phyloP scores from a whole-genome alignment of 306 rosid genomes.

The Senna siamea region DNA sequence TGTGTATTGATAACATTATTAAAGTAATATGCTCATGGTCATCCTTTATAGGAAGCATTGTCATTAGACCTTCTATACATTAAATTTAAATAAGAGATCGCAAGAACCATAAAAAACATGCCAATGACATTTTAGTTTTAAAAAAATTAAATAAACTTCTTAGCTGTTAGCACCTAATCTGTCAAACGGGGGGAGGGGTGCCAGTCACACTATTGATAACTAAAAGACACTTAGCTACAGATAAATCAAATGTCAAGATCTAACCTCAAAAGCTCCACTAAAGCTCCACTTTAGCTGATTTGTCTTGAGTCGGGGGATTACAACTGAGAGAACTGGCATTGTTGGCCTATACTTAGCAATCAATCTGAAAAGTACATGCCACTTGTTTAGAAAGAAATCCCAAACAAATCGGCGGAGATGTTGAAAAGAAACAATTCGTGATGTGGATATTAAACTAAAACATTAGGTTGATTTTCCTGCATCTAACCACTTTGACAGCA shows the following conservation, averaged over 20 bases:
- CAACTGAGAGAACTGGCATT: slow-evolving; percentile 95
- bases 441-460: slow-evolving; percentile 7
- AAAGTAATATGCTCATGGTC: background rate
- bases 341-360: slow-evolving; percentile 94
- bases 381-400: slow-evolving; percentile 10
- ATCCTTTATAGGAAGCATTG: background rate
- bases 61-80: slow-evolving; percentile 8
- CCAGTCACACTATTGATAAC: slow-evolving; percentile 14
- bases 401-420: slow-evolving; percentile 12
- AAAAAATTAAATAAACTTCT: no score
- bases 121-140: no score
- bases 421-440: background rate
- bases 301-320: slow-evolving; percentile 76
- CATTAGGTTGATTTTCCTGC: slow-evolving; percentile 27
- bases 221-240: slow-evolving; percentile 14
- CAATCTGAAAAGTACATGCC: slow-evolving; percentile 60
- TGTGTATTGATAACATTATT: background rate
- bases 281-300: slow-evolving; percentile 96
- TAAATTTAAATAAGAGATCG: slow-evolving; percentile 21
- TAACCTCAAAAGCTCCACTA: slow-evolving; percentile 95
- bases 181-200: background rate
- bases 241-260: slow-evolving; percentile 34
- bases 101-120: slow-evolving; percentile 7
- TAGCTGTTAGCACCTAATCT: background rate
- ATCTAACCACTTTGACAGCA: slow-evolving; percentile 3